A percentile compares a stretch with the other conserved stretches of the same genome.
Conservation (phyloP, 1,284 basidiomycete species). For the Cutaneotrichosporon sp. region DNA sequence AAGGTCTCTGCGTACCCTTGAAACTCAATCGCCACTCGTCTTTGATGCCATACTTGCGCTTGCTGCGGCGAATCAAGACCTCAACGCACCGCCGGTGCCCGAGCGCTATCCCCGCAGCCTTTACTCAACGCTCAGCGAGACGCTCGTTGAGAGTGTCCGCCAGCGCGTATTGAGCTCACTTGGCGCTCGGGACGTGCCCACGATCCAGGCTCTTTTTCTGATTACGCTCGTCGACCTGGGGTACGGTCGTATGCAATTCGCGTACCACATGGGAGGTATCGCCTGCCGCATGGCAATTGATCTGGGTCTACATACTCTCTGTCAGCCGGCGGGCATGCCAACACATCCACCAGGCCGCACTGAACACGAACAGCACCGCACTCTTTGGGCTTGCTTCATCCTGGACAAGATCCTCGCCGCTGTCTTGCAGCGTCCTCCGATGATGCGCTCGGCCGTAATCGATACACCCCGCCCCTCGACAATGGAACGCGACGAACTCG, state of each 20-base stretch:
- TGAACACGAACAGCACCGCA: slow-evolving; percentile 13
- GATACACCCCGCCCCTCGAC: slow-evolving; percentile 11
- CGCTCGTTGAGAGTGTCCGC: slow-evolving; percentile 13
- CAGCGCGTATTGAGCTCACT: slow-evolving; percentile 6
- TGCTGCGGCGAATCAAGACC: slow-evolving; percentile 5
- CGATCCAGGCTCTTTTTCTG: slow-evolving; percentile 12
- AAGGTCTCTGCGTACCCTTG: slow-evolving; percentile 7
- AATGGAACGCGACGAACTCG: slow-evolving; percentile 20
- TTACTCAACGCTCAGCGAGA: slow-evolving; percentile 4
- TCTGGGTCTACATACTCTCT: slow-evolving; percentile 9
- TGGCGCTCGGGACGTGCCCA: not conserved
- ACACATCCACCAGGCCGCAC: not conserved
- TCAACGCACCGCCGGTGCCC: not conserved
- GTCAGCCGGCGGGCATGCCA: not conserved
- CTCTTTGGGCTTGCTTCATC: slow-evolving; percentile 13
- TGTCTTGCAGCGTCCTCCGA: slow-evolving; percentile 10
- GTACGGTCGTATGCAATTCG: slow-evolving; percentile 8
- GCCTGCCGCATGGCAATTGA: slow-evolving; percentile 16
- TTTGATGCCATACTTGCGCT: slow-evolving; percentile 17
- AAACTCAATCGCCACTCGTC: slow-evolving; percentile 10
- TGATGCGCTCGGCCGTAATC: slow-evolving; percentile 10
- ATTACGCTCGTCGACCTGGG: slow-evolving; percentile 13
- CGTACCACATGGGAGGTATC: slow-evolving; percentile 17
- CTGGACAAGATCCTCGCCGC: slow-evolving; percentile 16
- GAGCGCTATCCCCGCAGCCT: not conserved